Base-by-base conservation (phyloP, 116 monocot genomes). In the Papilionanthe hybrid region DNA sequence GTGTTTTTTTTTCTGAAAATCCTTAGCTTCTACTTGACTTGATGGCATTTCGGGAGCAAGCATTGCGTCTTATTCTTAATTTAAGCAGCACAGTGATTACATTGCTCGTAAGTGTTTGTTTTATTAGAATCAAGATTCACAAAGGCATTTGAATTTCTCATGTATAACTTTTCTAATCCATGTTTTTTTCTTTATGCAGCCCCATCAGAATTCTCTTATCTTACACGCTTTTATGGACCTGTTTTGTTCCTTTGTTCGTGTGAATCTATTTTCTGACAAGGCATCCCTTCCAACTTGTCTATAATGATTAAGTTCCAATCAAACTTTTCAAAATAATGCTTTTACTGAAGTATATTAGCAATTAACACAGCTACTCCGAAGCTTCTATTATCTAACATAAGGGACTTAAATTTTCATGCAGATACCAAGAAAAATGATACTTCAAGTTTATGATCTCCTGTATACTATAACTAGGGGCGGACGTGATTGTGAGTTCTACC, bases 221-320 rank as follows among this genome's bases (percentile, higher is more conserved):
- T 83, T 98, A 15, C 94, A 94, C 90, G 97, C 97, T 72, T 98
- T 98, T 86, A 98, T 98, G 97, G 97, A 98, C 79, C 91, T 98
- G 2, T 98, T 98, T 78, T 98, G 94, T 87, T 91, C 90, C 55
- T 94, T 94, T 91, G 88, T 94, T 49, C 87, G 92, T 28, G 97
- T 98, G 28, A 94, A 93, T 84, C 86, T 98, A 75, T 94, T 94
- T 72, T 98, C 97, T 80, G 90, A 90, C 55, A 98, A 98, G 92
- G 97, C 85, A 87, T 86, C 20, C 78, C 13, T 15, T 83, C 55
- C 19, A 73, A 72, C 49, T 75, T 48, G 42, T 50, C 25, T 50
- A 49, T 28, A 42, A 11, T 48, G 47, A 11, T 25, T 75, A 75
- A 48, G 23, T 75, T 75, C 49, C 27, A 27, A 25, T 47, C 27